Conservation (phyloP, 106 monocot species). For the Dendrobium officinale region DNA sequence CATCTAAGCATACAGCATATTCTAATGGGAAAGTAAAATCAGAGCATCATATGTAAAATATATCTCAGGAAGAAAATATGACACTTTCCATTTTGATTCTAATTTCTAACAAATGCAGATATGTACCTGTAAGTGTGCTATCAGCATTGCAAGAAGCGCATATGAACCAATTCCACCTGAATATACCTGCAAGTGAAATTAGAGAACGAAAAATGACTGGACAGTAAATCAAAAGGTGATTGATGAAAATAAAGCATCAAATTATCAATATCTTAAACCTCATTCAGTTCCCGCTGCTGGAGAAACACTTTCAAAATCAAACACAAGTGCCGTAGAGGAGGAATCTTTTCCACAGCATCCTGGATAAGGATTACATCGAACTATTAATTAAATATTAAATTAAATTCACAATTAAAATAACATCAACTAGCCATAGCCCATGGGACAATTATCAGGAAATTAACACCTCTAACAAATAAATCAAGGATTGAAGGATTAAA, state of each 20-base stretch:
- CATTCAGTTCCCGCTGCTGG: constrained; percentile 95
- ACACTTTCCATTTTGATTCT: not conserved
- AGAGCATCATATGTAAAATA: not conserved
- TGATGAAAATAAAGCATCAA: not conserved
- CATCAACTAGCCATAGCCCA: not conserved
- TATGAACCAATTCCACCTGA: constrained; percentile 94
- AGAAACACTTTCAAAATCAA: constrained; percentile 90
- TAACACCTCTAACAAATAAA: not conserved
- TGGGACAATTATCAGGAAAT: not conserved
- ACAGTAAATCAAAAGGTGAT: not conserved
- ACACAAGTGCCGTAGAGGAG: constrained; percentile 72
- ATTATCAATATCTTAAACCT: constrained; percentile 34
- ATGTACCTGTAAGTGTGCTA: constrained; percentile 69
- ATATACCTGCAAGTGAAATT: constrained; percentile 58
- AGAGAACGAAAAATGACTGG: not conserved
- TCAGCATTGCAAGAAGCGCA: constrained; percentile 84
- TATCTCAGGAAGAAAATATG: not conserved
- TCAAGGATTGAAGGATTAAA: too few relatives aligned
- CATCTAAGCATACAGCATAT: not conserved
- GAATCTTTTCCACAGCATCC: constrained; percentile 72
- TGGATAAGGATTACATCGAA: constrained; percentile 15
- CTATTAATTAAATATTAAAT: not conserved
- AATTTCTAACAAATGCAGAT: not conserved
- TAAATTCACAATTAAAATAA: not conserved
- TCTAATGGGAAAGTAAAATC: not conserved